These are phyloP conservation scores for Fusarium goolgardi DNA, from an alignment of 2,329 filamentous ascomycete species.

Conservation along the genomic window DNA sequence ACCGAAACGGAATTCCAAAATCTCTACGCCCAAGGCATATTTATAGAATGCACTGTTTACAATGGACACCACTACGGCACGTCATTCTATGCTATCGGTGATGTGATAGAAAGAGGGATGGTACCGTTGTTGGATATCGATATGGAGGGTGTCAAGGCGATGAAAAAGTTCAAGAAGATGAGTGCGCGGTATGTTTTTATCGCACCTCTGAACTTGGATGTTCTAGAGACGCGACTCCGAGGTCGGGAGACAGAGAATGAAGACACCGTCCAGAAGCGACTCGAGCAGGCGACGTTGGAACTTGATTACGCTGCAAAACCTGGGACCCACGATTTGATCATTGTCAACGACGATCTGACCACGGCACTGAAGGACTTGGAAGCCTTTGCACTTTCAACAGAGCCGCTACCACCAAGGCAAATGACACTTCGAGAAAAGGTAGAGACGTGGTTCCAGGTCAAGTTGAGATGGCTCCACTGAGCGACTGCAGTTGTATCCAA, in stretches of 20 bases:
- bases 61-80: not conserved
- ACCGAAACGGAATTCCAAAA: not conserved
- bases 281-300: not conserved
- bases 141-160: not conserved
- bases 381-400: not conserved
- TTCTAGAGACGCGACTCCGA: accelerated
- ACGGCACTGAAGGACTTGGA: not conserved
- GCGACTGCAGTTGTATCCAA: too few species aligned
- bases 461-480: not conserved
- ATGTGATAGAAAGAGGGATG: accelerated
- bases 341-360: not conserved
- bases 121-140: not conserved
- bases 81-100: not conserved
- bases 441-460: not conserved
- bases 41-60: not conserved
- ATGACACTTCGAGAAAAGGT: not conserved
- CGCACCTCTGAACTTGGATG: accelerated
- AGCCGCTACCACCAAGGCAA: not conserved
- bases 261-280: not conserved
- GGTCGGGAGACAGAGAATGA: not conserved
- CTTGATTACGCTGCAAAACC: not conserved
- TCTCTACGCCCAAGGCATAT: accelerated
- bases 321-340: not conserved
- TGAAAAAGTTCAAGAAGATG: not conserved
- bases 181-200: not conserved